A percentile compares a stretch with the other conserved stretches of the same genome.
These are phyloP conservation scores for Pelargonium citronellum DNA, from an alignment of 441 rosid genomes.

Conservation along the genomic window DNA sequence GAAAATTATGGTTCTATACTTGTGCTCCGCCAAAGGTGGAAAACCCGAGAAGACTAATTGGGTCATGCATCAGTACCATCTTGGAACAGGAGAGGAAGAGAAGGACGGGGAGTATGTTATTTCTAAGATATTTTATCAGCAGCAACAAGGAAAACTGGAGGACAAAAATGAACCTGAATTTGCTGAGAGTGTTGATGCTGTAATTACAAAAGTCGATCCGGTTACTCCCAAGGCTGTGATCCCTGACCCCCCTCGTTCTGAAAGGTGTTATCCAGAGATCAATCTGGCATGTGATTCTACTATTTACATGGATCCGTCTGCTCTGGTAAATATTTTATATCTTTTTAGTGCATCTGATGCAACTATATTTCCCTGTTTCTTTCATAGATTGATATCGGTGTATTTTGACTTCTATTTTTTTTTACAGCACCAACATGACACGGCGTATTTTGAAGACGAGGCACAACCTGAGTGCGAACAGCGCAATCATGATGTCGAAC, in stretches of 20 bases:
- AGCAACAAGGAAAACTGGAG: slow-evolving; percentile 41
- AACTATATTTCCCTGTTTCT: not conserved
- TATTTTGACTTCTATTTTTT: not conserved
- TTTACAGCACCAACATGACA: slow-evolving; percentile 23
- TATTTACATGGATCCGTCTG: slow-evolving; percentile 21
- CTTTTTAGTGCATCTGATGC: not conserved
- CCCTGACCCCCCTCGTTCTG: slow-evolving; percentile 54
- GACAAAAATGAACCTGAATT: slow-evolving; percentile 51
- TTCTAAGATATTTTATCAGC: slow-evolving; percentile 80
- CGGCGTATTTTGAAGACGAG: slow-evolving; percentile 28
- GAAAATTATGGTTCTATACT: slow-evolving; percentile 88
- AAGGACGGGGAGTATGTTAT: slow-evolving; percentile 66
- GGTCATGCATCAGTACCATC: slow-evolving; percentile 97
- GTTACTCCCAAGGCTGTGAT: slow-evolving; percentile 61
- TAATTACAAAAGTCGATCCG: slow-evolving; percentile 53
- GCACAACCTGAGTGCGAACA: slow-evolving; percentile 30
- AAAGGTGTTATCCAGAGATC: slow-evolving; percentile 33
- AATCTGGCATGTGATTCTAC: slow-evolving; percentile 28
- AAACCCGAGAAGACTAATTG: slow-evolving; percentile 80
- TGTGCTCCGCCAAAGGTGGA: slow-evolving; percentile 42
- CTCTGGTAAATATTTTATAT: slow-evolving; percentile 40
- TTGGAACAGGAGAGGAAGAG: slow-evolving; percentile 84
- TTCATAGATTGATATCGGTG: not conserved
- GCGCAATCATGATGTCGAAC: slow-evolving; percentile 20
- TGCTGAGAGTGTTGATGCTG: slow-evolving; percentile 32